Evolutionary conservation across 495 filamentous ascomycete genomes (phyloP), one percentile per base, ranked within the genome.

Genomic region (Peziza echinospora): DNA sequence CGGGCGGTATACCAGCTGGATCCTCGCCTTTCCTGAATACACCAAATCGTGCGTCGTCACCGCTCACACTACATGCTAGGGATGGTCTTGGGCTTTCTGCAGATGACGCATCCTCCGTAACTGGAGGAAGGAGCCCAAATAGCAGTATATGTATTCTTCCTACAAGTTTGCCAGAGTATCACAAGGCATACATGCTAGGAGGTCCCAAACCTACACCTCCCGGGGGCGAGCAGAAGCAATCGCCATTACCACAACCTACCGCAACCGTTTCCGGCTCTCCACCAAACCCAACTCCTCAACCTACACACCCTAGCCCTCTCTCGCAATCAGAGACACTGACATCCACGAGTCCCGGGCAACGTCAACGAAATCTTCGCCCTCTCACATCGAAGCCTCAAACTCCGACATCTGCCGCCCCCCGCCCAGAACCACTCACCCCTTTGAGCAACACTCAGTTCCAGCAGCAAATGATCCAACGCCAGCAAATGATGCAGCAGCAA

Each of bases 81-180:
- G 30, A 11, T 13, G 13, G n/a, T 25, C 24, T 45, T 13, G 21
- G n/a, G 13, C 11, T 16, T 11, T 28, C 43, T n/a, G 43, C 26
- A 13, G 21, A 43, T 9, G 54, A 56, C 39, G 54, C 48, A 2
- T 48, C 54, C 22, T 48, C 53, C 21, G n/a, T n/a, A n/a, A n/a
- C 53, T 52, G 34, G 53, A 52, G 4, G 53, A 55, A 56, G 49
- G 17, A 56, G 56, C 16, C 56, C 56, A 21, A 51, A 53, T 10
- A 51, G 50, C 21, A 53, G 53, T 11, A 80, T 97, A 41, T 79
- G 81, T 49, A 80, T 97, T 37, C 66, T 97, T 16, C 84, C 91
- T 5, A 91, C 81, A 46, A 91, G 82, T 61, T 62, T 96, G 44
- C 83, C 89, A 3, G 75, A 80, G 11, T 92, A 89, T 44, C 91